These are phyloP conservation scores for Phytopythium montanum DNA, from an alignment of 352 stramenopile species.

Conservation along the genomic window DNA sequence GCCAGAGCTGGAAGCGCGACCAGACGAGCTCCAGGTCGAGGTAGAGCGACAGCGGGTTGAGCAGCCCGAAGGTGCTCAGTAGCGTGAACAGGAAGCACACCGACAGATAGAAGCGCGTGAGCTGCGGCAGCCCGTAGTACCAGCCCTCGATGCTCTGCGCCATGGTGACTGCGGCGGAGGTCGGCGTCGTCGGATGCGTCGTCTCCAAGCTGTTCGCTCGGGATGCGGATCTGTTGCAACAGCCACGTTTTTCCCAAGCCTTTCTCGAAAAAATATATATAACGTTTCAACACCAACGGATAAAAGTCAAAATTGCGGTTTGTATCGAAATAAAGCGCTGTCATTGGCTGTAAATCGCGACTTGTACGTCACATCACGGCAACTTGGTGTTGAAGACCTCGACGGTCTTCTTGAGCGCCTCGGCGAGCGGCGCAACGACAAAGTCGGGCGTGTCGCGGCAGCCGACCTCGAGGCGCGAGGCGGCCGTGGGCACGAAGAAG, in stretches of 20 bases:
- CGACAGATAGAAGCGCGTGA: constrained; percentile 85
- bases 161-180: constrained; percentile 31
- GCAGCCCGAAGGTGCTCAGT: constrained; percentile 70
- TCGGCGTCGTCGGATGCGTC: neutral
- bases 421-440: constrained; percentile 63
- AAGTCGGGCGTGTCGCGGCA: constrained; percentile 77
- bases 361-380: constrained; percentile 15
- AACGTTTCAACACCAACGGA: too few species aligned
- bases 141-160: constrained; percentile 73
- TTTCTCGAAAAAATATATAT: too few species aligned
- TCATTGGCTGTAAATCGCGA: too few species aligned
- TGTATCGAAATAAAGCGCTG: too few species aligned
- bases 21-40: constrained; percentile 85
- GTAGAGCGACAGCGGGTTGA: constrained; percentile 82
- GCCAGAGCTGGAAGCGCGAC: constrained; percentile 88
- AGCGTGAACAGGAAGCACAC: constrained; percentile 81
- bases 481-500: constrained; percentile 80
- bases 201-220: too few species aligned
- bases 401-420: constrained; percentile 76
- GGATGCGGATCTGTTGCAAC: neutral
- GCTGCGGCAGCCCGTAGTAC: constrained; percentile 82
- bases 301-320: too few species aligned
- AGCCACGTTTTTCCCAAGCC: too few species aligned
- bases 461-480: constrained; percentile 78
- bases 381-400: constrained; percentile 84